Evolutionary conservation across 2,329 filamentous ascomycete genomes (phyloP).

Genomic region (Triangularia setosa): DNA sequence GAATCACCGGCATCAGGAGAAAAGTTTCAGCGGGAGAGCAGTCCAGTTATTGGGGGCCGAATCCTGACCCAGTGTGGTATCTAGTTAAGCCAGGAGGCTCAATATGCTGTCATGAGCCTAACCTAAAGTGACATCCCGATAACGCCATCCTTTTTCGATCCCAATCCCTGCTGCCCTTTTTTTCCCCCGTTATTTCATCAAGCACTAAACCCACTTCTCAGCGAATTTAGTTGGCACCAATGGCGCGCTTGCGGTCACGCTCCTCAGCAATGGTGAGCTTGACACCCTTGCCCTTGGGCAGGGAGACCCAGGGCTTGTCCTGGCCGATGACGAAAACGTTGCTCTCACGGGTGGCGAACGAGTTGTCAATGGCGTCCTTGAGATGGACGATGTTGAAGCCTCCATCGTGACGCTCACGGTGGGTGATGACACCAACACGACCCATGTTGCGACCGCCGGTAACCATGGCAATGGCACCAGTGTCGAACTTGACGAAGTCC

Average conservation of each 20-base stretch:
- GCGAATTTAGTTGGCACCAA: conserved; percentile 40
- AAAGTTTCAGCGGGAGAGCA: conserved; percentile 22
- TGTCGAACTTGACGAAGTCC: conserved; percentile 99
- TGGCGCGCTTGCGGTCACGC: conserved; percentile 91
- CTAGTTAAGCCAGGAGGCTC: conserved; percentile 20
- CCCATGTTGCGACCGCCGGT: conserved; percentile 99
- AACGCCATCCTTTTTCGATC: conserved; percentile 23
- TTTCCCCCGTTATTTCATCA: conserved; percentile 6
- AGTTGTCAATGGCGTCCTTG: conserved; percentile 99
- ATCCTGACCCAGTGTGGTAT: conserved; percentile 23
- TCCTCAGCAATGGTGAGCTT: conserved; percentile 99
- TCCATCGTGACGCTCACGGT: conserved; percentile 99
- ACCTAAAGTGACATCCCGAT: conserved; percentile 30
- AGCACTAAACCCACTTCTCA: conserved; percentile 41
- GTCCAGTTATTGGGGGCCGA: conserved; percentile 24
- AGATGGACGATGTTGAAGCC: conserved; percentile 99
- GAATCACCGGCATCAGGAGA: neutral
- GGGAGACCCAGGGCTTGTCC: conserved; percentile 98
- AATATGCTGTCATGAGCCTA: conserved; percentile 18
- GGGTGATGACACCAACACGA: conserved; percentile 99
- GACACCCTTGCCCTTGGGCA: conserved; percentile 99
- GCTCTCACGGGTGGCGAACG: conserved; percentile 97
- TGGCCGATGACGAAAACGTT: conserved; percentile 99
- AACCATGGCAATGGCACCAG: conserved; percentile 95
- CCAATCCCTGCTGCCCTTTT: conserved; percentile 20